Evolutionary conservation across 2,329 filamentous ascomycete genomes (phyloP), one percentile per base, ranked within the genome.

Genomic region (Bipolaris zeicola): DNA sequence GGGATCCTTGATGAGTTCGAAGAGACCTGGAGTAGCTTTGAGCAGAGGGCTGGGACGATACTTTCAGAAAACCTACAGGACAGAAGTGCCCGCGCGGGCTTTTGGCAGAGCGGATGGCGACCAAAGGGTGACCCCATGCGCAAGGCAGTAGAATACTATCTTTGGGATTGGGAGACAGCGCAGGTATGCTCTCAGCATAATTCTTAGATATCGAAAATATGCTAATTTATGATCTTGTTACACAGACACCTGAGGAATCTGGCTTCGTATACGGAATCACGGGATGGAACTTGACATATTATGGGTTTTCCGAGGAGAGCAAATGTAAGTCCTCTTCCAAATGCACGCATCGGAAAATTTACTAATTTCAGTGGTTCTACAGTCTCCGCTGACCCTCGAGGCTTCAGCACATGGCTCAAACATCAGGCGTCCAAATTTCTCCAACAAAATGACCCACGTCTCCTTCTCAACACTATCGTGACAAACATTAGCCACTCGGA

Each of bases 281-380:
- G 0, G 82, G 79, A 2, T 80, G 84, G 42, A 89, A 89, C 65
- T 74, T 85, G 18, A 57, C 54, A 3, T 57, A 57, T n/a, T 57
- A 57, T 11, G 50, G 43, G 1, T 57, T 57, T 34, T 57, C 54
- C 0, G 54, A 57, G 20, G 28, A 44, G 3, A 53, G 50, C 44
- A 57, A 57, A 7, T 57, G 53, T 56, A 52, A 22, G 53, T 11
- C 7, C 26, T 6, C n/a, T 20, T 28, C 2, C 5, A n/a, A n/a
- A 2, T 13, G 3, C 13, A 8, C 4, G 16, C 13, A 7, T 3
- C 14, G 87, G 83, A 1, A 74, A 80, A 79, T 82, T 85, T 7
- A 87, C 85, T 0, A 88, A 86, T 63, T 82, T 86, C 58, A 82
- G 87, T 55, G 89, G 82, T 71, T 82, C 81, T n/a, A 81, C 86